Evolutionary conservation across 768 basidiomycete genomes (phyloP).

Genomic region (Chlorophyllum brunneum): DNA sequence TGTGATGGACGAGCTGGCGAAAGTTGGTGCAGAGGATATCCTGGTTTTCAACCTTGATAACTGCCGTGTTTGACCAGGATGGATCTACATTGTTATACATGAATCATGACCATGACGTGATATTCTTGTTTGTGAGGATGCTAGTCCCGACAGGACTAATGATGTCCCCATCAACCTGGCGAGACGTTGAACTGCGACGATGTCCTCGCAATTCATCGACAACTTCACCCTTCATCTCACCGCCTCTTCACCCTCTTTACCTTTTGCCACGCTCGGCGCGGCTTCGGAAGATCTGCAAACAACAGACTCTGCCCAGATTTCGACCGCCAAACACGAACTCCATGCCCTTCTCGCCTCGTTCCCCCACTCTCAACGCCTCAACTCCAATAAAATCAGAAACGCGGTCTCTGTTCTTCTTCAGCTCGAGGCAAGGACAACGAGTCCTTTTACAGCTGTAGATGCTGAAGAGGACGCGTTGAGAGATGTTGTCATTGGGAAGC

Average conservation of each 20-base stretch:
- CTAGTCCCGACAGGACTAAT: too few relatives aligned
- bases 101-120: background rate
- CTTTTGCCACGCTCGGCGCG: slow-evolving; percentile 10
- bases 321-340: slow-evolving; percentile 27
- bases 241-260: slow-evolving; percentile 20
- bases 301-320: background rate
- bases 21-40: slow-evolving; percentile 86
- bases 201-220: slow-evolving; percentile 37
- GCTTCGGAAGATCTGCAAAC: background rate
- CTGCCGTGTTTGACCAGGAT: slow-evolving; percentile 69
- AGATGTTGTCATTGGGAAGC: slow-evolving; percentile 41
- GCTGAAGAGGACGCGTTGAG: slow-evolving; percentile 35
- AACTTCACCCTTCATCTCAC: slow-evolving; percentile 32
- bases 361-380: slow-evolving; percentile 19
- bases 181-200: slow-evolving; percentile 8
- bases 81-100: background rate
- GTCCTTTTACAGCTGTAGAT: slow-evolving; percentile 16
- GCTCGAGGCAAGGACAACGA: slow-evolving; percentile 19
- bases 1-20: slow-evolving; percentile 85
- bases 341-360: slow-evolving; percentile 36
- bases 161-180: too few relatives aligned
- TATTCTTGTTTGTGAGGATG: too few relatives aligned
- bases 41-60: slow-evolving; percentile 89
- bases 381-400: slow-evolving; percentile 25
- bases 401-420: slow-evolving; percentile 23